phyloP scores from a whole-genome alignment of 2,329 filamentous ascomycete species.

The Purpureocillium lavendulum region DNA sequence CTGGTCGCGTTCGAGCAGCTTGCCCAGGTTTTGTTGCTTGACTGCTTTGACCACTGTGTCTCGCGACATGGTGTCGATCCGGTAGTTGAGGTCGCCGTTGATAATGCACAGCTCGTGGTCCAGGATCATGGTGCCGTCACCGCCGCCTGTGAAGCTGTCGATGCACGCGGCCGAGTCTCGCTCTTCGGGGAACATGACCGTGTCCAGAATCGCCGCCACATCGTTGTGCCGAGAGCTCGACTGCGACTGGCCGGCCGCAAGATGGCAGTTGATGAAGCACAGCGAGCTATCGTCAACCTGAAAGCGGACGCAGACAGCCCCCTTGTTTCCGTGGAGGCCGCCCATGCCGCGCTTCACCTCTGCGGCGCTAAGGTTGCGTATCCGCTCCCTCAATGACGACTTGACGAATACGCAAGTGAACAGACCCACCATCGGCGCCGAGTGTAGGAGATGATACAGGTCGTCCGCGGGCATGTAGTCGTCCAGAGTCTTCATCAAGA shows the following conservation, averaged over 20 bases:
- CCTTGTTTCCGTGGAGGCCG: constrained; percentile 92
- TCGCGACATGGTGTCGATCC: constrained; percentile 93
- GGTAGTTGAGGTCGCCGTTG: constrained; percentile 96
- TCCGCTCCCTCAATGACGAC: constrained; percentile 63
- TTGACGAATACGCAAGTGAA: constrained; percentile 97
- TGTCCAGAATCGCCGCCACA: constrained; percentile 80
- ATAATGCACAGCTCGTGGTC: constrained; percentile 97
- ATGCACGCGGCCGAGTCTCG: constrained; percentile 57
- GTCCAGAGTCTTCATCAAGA: constrained; percentile 73
- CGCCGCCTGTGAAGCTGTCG: constrained; percentile 82
- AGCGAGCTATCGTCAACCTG: constrained; percentile 87
- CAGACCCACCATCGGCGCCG: constrained; percentile 77
- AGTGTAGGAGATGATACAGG: constrained; percentile 79
- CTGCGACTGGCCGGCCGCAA: constrained; percentile 87
- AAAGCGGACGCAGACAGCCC: constrained; percentile 86
- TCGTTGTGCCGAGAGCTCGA: constrained; percentile 90
- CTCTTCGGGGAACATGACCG: constrained; percentile 64
- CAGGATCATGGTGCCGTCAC: constrained; percentile 87
- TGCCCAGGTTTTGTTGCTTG: constrained; percentile 68
- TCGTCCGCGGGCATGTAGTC: constrained; percentile 72
- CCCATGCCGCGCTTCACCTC: constrained; percentile 97
- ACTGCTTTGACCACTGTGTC: constrained; percentile 86
- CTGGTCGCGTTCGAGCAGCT: constrained; percentile 89
- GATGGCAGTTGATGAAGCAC: constrained; percentile 95
- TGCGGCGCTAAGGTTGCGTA: constrained; percentile 67